phyloP scores from a whole-genome alignment of 2,329 filamentous ascomycete genomes.

The Aspergillus unguis region DNA sequence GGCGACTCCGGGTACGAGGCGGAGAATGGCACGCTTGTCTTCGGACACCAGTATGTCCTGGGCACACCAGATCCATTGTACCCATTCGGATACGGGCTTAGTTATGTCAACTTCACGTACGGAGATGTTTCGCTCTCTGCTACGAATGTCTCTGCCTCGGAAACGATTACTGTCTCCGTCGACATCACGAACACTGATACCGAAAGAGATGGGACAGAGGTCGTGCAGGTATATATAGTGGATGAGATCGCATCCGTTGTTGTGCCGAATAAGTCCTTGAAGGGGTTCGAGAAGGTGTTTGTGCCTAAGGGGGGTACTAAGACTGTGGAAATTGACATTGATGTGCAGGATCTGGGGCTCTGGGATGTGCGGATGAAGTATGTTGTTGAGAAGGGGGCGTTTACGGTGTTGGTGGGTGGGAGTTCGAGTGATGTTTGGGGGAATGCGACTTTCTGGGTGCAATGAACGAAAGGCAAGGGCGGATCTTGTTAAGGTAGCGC shows the following conservation, averaged over 20 bases:
- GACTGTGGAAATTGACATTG: slow-evolving; percentile 51
- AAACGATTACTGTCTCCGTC: slow-evolving; percentile 58
- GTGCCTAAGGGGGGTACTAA: slow-evolving; percentile 59
- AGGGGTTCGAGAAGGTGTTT: slow-evolving; percentile 65
- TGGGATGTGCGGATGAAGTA: slow-evolving; percentile 64
- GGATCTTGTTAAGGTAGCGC: not conserved
- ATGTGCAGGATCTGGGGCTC: slow-evolving; percentile 52
- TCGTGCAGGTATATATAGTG: slow-evolving; percentile 66
- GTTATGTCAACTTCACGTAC: slow-evolving; percentile 64
- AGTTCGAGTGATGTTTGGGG: slow-evolving; percentile 39
- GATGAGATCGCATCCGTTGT: slow-evolving; percentile 61
- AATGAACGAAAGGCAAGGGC: not conserved
- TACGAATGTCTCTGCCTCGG: slow-evolving; percentile 49
- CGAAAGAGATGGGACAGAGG: slow-evolving; percentile 59
- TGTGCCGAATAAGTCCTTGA: slow-evolving; percentile 62
- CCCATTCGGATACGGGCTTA: slow-evolving; percentile 62
- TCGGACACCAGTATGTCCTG: slow-evolving; percentile 65
- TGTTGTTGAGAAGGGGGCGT: slow-evolving; percentile 69
- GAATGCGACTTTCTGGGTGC: slow-evolving; percentile 32
- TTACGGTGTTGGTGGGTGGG: slow-evolving; percentile 59
- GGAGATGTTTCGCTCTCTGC: slow-evolving; percentile 27
- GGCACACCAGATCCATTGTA: slow-evolving; percentile 60
- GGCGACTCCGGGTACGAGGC: slow-evolving; percentile 54
- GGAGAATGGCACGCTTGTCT: slow-evolving; percentile 59
- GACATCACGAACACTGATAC: slow-evolving; percentile 58